Conservation (phyloP, 345 rosid genomes). For the Acer negundo region DNA sequence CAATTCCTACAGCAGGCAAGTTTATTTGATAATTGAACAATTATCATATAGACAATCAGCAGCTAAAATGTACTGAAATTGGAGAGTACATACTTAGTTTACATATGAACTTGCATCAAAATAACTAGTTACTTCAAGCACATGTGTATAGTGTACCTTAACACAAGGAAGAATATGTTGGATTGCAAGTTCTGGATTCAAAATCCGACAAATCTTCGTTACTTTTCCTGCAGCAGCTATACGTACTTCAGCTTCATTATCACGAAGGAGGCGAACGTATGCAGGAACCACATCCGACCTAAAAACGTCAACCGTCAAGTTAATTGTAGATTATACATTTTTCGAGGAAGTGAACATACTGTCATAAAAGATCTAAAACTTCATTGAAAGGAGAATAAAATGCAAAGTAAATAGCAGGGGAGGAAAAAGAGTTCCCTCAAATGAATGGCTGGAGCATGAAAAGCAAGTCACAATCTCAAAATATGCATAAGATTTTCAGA, state of each 20-base stretch:
- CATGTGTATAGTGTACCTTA: constrained; percentile 33
- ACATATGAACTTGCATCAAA: not conserved
- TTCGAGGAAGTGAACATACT: not conserved
- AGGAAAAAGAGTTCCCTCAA: too few species aligned
- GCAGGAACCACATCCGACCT: constrained; percentile 62
- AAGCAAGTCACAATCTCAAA: not conserved
- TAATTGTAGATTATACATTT: constrained; percentile 1
- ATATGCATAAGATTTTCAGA: not conserved
- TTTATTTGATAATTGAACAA: constrained; percentile 6
- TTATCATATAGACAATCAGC: not conserved
- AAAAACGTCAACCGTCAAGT: constrained; percentile 18
- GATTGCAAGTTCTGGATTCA: constrained; percentile 60
- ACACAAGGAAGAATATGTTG: constrained; percentile 69
- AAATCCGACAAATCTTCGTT: constrained; percentile 57
- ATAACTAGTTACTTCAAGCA: constrained; percentile 5
- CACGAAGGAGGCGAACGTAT: constrained; percentile 65
- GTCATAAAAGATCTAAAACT: constrained; percentile 2
- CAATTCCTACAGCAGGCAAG: constrained; percentile 50
- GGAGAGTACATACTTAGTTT: not conserved
- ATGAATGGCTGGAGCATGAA: not conserved
- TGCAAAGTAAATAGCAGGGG: not conserved
- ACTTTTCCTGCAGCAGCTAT: constrained; percentile 69
- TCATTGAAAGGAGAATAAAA: not conserved
- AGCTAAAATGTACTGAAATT: not conserved
- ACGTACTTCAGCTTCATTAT: constrained; percentile 71